These are phyloP conservation scores for Fonsecaea monophora DNA, from an alignment of 2,329 filamentous ascomycete species.

Conservation along the genomic window DNA sequence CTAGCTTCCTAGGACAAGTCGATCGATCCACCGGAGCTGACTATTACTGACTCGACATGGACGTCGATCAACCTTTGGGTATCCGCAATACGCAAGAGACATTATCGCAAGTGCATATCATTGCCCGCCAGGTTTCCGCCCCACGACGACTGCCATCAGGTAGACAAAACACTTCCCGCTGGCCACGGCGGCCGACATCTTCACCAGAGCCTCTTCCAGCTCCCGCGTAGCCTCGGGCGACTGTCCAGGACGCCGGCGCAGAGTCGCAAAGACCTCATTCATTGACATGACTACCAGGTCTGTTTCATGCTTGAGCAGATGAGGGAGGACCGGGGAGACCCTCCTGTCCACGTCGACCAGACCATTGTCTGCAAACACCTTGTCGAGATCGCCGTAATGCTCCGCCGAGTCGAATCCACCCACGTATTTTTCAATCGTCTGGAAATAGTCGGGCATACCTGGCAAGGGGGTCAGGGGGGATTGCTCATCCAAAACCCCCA, in stretches of 20 bases:
- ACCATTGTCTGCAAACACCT: neutral
- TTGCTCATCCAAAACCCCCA: neutral
- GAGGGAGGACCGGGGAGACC: neutral
- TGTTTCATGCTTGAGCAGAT: neutral
- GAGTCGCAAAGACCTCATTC: neutral
- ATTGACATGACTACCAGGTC: neutral
- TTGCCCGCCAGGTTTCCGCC: neutral
- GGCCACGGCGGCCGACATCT: neutral
- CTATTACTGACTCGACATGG: neutral
- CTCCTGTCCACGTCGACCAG: slow-evolving; percentile 1
- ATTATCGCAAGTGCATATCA: no score
- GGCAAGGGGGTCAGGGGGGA: neutral
- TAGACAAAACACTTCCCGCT: neutral
- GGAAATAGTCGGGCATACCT: neutral
- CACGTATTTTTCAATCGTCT: neutral
- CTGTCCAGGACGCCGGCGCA: neutral
- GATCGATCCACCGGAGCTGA: no score
- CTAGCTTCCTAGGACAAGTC: no score
- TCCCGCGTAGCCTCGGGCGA: neutral
- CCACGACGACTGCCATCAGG: neutral
- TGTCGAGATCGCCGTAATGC: neutral
- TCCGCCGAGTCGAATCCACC: neutral
- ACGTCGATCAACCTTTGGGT: neutral
- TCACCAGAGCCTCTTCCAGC: neutral
- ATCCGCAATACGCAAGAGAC: no score